Evolutionary conservation across 1,139 yeast species (phyloP).

Genomic region (Yamadazyma buinensis): DNA sequence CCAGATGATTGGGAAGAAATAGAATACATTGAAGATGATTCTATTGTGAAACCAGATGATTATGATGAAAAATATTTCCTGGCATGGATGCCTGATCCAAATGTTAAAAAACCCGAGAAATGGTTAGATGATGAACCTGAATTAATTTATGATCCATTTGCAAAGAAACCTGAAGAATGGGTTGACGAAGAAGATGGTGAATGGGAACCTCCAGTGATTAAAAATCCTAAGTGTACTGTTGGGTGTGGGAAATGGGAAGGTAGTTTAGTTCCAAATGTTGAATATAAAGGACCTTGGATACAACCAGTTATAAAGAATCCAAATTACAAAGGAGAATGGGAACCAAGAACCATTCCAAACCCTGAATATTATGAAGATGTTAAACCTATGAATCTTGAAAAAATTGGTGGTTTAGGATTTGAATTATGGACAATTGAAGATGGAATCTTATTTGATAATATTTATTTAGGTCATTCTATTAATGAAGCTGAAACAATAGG

Average conservation of each 20-base stretch:
- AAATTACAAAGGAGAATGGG: constrained; percentile 74
- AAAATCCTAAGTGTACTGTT: constrained; percentile 66
- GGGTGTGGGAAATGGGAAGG: constrained; percentile 75
- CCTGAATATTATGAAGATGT: constrained; percentile 64
- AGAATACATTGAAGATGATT: constrained; percentile 56
- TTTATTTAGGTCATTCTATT: constrained; percentile 79
- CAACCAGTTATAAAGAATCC: constrained; percentile 72
- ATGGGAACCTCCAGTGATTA: constrained; percentile 67
- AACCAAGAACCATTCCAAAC: constrained; percentile 61
- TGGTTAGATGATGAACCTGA: constrained; percentile 70
- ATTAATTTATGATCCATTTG: constrained; percentile 62
- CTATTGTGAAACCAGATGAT: constrained; percentile 65
- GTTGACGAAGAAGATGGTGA: constrained; percentile 85
- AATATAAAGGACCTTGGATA: constrained; percentile 74
- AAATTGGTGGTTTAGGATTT: constrained; percentile 80
- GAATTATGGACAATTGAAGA: constrained; percentile 88
- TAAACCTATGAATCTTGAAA: constrained; percentile 58
- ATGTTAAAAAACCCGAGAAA: constrained; percentile 62
- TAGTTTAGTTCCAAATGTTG: constrained; percentile 63
- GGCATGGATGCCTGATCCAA: constrained; percentile 58
- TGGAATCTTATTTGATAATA: constrained; percentile 73
- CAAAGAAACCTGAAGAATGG: constrained; percentile 71
- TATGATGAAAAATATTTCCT: constrained; percentile 70
- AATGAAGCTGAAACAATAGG: constrained; percentile 82
- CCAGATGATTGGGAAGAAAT: constrained; percentile 82